Percentiles rank a stretch among this genome's conserved stretches.
Conservation (phyloP, 768 basidiomycete genomes). For the Mrakia gelida region DNA sequence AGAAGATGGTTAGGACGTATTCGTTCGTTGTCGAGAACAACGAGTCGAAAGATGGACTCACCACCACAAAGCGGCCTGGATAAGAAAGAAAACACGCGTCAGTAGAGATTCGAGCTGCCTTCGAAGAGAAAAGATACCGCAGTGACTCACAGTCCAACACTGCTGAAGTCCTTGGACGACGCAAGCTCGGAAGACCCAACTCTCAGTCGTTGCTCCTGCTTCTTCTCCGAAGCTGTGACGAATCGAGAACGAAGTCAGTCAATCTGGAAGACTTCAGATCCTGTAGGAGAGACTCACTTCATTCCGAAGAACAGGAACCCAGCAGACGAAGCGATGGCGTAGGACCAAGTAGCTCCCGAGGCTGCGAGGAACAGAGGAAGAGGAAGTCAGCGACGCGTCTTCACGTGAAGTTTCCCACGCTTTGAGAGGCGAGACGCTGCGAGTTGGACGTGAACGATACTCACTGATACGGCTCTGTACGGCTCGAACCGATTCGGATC, state of each 20-base stretch:
- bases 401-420: too few species aligned
- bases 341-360: slow-evolving; percentile 76
- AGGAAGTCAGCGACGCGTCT: too few species aligned
- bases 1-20: not conserved
- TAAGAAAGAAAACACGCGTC: not conserved
- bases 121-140: not conserved
- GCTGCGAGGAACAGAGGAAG: not conserved
- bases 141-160: slow-evolving; percentile 56
- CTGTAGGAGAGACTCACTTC: slow-evolving; percentile 5
- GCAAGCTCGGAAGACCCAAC: slow-evolving; percentile 87
- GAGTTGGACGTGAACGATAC: too few species aligned
- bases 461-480: slow-evolving; percentile 18
- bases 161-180: slow-evolving; percentile 93
- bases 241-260: not conserved
- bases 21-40: not conserved
- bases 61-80: slow-evolving; percentile 73
- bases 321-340: slow-evolving; percentile 87
- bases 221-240: slow-evolving; percentile 83
- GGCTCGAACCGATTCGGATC: slow-evolving; percentile 51
- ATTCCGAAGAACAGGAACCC: slow-evolving; percentile 84
- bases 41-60: slow-evolving; percentile 57
- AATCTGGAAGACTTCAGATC: not conserved
- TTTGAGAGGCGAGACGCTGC: too few species aligned
- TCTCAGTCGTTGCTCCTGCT: slow-evolving; percentile 92
- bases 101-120: not conserved